Evolutionary conservation across 2,329 filamentous ascomycete species (phyloP).

Genomic region (Cladophialophora yegresii): DNA sequence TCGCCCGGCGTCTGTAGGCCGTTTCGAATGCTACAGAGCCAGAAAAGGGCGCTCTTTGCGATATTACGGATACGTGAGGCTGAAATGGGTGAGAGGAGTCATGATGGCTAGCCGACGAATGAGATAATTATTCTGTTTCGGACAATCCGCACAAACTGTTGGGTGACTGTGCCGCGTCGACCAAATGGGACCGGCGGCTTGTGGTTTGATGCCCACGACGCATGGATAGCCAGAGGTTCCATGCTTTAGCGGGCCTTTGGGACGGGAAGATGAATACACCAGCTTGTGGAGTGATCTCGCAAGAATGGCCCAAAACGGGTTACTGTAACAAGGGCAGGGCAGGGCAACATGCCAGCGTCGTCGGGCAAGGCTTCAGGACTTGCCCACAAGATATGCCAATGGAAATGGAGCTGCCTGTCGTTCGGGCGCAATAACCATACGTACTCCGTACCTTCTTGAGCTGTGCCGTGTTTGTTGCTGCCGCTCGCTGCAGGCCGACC

Average conservation of each 20-base stretch:
- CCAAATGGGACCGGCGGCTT: neutral
- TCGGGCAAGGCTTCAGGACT: slow-evolving; percentile 4
- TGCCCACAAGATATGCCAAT: neutral
- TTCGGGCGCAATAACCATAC: neutral
- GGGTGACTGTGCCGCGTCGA: neutral
- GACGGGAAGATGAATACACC: neutral
- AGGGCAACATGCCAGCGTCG: neutral
- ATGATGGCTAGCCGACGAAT: neutral
- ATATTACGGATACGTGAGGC: neutral
- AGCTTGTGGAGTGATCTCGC: slow-evolving; percentile 11
- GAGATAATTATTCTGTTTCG: neutral
- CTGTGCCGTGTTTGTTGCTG: neutral
- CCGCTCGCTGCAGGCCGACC: neutral
- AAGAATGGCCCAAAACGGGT: slow-evolving; percentile 8
- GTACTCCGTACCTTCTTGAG: neutral
- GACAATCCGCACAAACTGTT: neutral
- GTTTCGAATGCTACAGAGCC: neutral
- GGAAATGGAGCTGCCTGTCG: neutral
- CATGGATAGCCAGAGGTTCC: neutral
- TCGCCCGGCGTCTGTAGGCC: neutral
- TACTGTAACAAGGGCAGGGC: neutral
- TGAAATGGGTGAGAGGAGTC: neutral
- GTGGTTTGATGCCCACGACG: neutral
- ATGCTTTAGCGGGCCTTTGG: neutral
- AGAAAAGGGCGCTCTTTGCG: neutral